Percentiles rank a stretch among this genome's conserved stretches.
phyloP scores from a whole-genome alignment of 352 stramenopile species.

The Pythium rishiriense region DNA sequence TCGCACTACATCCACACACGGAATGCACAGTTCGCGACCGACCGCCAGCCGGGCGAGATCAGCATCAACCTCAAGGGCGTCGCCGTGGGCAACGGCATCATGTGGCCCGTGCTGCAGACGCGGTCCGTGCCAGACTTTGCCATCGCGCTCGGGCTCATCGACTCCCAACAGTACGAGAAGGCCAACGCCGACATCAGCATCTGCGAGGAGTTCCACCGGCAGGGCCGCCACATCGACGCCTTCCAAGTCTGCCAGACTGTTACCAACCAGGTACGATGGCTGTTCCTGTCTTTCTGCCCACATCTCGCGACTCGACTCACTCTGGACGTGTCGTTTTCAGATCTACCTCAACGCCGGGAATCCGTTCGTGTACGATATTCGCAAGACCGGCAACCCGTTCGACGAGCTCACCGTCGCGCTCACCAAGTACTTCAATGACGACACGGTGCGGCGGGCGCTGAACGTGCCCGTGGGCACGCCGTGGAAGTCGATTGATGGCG shows the following conservation, averaged over 20 bases:
- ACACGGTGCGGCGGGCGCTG: slow-evolving; percentile 80
- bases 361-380: slow-evolving; percentile 86
- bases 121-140: slow-evolving; percentile 79
- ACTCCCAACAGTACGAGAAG: slow-evolving; percentile 80
- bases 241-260: slow-evolving; percentile 70
- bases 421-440: slow-evolving; percentile 83
- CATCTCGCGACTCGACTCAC: background rate
- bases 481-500: slow-evolving; percentile 70
- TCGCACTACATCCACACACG: slow-evolving; percentile 91
- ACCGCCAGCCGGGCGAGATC: slow-evolving; percentile 32
- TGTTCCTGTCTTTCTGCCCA: background rate
- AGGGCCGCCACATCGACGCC: slow-evolving; percentile 72
- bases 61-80: slow-evolving; percentile 84
- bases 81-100: slow-evolving; percentile 89
- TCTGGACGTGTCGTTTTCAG: slow-evolving; percentile 26
- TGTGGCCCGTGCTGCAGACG: slow-evolving; percentile 85
- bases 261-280: slow-evolving; percentile 42
- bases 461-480: slow-evolving; percentile 72
- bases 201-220: slow-evolving; percentile 73
- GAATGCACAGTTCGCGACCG: slow-evolving; percentile 50
- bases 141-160: slow-evolving; percentile 76
- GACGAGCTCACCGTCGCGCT: slow-evolving; percentile 47
- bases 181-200: slow-evolving; percentile 73
- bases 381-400: slow-evolving; percentile 60
- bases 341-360: slow-evolving; percentile 79